Conservation (phyloP, 306 rosid species). For the Castanopsis chinensis region DNA sequence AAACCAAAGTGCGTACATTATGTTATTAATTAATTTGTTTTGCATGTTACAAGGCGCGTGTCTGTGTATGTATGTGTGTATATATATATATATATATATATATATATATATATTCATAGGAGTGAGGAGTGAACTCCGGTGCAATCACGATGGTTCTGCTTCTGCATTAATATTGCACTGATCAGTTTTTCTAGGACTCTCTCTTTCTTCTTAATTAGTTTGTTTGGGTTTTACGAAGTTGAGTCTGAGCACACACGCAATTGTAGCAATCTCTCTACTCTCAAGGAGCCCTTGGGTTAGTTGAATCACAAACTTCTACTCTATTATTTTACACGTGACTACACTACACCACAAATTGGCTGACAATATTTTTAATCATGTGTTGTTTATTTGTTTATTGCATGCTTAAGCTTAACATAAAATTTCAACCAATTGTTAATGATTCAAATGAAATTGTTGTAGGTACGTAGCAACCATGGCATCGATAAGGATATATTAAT, state of each 20-base stretch:
- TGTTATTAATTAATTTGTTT: too few relatives aligned
- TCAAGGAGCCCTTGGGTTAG: constrained; percentile 27
- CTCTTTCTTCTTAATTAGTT: neutral
- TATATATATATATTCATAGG: too few relatives aligned
- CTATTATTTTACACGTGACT: neutral
- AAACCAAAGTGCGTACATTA: too few relatives aligned
- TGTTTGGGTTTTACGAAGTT: neutral
- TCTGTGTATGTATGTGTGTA: too few relatives aligned
- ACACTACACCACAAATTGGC: neutral
- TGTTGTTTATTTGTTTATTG: neutral
- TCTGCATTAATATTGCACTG: neutral
- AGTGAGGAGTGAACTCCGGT: too few relatives aligned
- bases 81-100: too few relatives aligned
- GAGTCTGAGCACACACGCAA: neutral
- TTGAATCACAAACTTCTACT: constrained; percentile 41
- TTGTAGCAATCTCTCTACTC: constrained; percentile 33
- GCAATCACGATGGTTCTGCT: too few relatives aligned
- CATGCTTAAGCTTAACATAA: neutral
- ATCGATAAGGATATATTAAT: too few relatives aligned
- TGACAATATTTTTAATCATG: neutral
- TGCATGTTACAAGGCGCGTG: too few relatives aligned
- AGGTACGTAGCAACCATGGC: too few relatives aligned
- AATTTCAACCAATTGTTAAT: neutral
- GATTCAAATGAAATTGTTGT: too few relatives aligned
- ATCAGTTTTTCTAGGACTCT: neutral